A percentile compares a stretch with the other conserved stretches of the same genome.
phyloP scores from a whole-genome alignment of 345 rosid genomes.

The Eucalyptus rudis region DNA sequence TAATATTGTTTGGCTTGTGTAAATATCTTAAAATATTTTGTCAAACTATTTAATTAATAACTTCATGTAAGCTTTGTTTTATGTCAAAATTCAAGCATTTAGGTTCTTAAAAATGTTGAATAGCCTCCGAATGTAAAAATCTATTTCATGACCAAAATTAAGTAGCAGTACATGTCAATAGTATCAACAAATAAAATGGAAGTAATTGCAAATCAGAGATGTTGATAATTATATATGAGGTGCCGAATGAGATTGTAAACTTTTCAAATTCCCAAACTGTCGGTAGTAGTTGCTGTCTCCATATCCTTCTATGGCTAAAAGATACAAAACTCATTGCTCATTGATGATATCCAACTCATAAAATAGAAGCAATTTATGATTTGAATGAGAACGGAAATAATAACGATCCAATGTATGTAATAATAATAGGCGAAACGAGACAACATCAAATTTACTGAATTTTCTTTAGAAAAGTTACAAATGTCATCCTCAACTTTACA shows the following conservation, averaged over 20 bases:
- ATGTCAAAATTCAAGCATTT: not conserved
- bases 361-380: not conserved
- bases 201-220: not conserved
- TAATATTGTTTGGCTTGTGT: not conserved
- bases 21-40: not conserved
- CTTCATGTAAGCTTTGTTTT: not conserved
- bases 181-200: not conserved
- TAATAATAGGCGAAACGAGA: not conserved
- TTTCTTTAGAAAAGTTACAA: not conserved
- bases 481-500: not conserved
- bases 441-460: not conserved
- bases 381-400: not conserved
- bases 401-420: not conserved
- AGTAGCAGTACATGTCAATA: not conserved
- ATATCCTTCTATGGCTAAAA: not conserved
- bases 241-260: not conserved
- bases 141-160: not conserved
- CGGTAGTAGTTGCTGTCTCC: not conserved
- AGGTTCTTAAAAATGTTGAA: not conserved
- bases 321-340: not conserved
- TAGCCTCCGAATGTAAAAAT: not conserved
- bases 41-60: not conserved
- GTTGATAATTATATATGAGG: not conserved
- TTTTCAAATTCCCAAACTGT: not conserved
- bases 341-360: not conserved